Evolutionary conservation across 805 yeast species (phyloP), one percentile per base, ranked within the genome.

Genomic region (Candida tibetensis): DNA sequence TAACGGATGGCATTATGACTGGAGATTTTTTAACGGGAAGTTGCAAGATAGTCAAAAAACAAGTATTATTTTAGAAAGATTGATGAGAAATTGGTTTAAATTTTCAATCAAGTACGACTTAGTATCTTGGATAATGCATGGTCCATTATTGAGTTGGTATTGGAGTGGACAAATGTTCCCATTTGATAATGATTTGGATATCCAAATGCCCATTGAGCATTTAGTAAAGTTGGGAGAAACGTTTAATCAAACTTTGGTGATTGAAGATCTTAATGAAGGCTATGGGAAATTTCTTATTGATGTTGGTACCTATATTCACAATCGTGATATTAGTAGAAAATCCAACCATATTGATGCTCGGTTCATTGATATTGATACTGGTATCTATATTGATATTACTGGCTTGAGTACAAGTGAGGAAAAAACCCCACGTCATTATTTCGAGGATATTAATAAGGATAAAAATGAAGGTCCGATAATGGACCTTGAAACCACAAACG

Each of bases 11-110:
- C 85, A 80, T 52, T 76, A 77, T 46, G 85, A 81, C 52, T 72
- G 71, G 67, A 57, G 83, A 37, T 81, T 81, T 44, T 80, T 77
- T 60, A 72, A 70, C 45, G 82, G 81, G 8, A 66, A 76, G 3
- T 62, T 79, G 43, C 76, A 73, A 39, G 66, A 66, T 38, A 46
- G 72, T 28, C 54, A 37, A 9, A 32, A 52, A 13, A 47, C 51
- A 9, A 40, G 44, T 28, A 50, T 50, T 26, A 49, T 51, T 18
- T 48, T 77, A 25, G 80, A 76, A 47, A 60, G 77, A n/a, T 41
- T 77, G 38, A 55, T 75, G 10, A 63, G 79, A 37, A 75, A 74
- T 4, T 77, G 77, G 65, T 61, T 76, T 32, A 61, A 71, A 31
- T 76, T 78, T 42, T 52, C 76, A 14, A 54, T 62, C 26, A 59